A percentile compares a stretch with the other conserved stretches of the same genome.
phyloP scores from a whole-genome alignment of 2,329 filamentous ascomycete genomes.

The Laburnicola sp. region DNA sequence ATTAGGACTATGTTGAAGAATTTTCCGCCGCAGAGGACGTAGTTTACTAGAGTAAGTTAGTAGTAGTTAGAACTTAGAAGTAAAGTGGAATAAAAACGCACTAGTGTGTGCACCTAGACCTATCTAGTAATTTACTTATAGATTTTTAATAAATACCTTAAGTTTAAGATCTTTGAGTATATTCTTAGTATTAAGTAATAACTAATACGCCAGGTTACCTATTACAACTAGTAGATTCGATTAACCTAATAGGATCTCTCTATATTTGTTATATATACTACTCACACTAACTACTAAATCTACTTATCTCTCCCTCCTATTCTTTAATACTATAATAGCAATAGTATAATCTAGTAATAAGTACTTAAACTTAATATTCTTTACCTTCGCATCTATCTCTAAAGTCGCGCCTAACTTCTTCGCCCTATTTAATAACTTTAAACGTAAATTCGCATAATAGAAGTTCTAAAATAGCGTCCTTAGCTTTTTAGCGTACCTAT shows the following conservation, averaged over 20 bases:
- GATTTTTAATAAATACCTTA: conserved; percentile 50
- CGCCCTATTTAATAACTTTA: conserved; percentile 52
- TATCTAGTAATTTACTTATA: conserved; percentile 58
- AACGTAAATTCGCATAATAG: conserved; percentile 58
- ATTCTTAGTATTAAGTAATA: conserved; percentile 51
- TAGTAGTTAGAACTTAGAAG: neutral
- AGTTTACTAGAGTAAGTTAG: conserved; percentile 49
- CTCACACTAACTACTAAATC: conserved; percentile 56
- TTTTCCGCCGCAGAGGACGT: conserved; percentile 54
- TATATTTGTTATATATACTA: conserved; percentile 52
- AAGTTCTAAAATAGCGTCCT: conserved; percentile 58
- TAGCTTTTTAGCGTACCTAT: conserved; percentile 41
- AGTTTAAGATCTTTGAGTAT: conserved; percentile 54
- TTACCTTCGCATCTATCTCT: conserved; percentile 52
- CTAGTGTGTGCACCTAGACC: conserved; percentile 56
- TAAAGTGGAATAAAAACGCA: conserved; percentile 13
- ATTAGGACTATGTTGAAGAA: conserved; percentile 57
- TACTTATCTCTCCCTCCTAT: conserved; percentile 44
- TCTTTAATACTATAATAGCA: conserved; percentile 47
- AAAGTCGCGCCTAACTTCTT: conserved; percentile 53
- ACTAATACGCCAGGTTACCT: conserved; percentile 56
- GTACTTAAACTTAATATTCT: conserved; percentile 44
- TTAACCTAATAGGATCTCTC: conserved; percentile 51
- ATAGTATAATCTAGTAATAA: conserved; percentile 26
- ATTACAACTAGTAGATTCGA: conserved; percentile 54